Conservation (phyloP, 2,329 filamentous ascomycete genomes). For the Phyllosticta paracitricarpa region DNA sequence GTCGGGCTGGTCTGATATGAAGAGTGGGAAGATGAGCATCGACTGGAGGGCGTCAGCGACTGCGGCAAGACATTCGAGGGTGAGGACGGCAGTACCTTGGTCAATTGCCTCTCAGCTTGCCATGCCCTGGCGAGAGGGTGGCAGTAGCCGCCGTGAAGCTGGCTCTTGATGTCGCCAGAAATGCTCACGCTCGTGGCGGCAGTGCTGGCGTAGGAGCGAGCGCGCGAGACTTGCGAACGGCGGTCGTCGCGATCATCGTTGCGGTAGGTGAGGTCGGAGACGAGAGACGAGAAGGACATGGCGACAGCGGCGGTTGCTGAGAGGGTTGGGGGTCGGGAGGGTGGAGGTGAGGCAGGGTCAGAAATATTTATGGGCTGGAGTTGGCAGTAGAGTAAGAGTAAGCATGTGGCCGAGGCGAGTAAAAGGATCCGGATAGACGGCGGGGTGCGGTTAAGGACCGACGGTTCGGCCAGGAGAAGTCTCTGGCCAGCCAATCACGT, state of each 20-base stretch:
- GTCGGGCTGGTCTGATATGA: constrained; percentile 88
- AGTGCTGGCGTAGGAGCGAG: constrained; percentile 41
- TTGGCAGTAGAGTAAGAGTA: neutral
- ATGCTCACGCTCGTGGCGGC: constrained; percentile 44
- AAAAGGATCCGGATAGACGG: neutral
- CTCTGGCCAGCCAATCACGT: neutral
- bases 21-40: constrained; percentile 97
- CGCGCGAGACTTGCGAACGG: constrained; percentile 37
- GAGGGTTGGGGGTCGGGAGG: neutral
- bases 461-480: neutral
- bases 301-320: constrained; percentile 1
- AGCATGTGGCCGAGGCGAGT: neutral
- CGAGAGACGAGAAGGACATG: constrained; percentile 45
- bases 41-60: constrained; percentile 46
- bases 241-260: constrained; percentile 33
- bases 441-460: neutral
- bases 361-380: constrained; percentile 6
- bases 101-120: constrained; percentile 44
- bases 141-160: constrained; percentile 43
- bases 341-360: neutral
- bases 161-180: constrained; percentile 40
- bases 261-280: constrained; percentile 42
- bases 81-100: constrained; percentile 28
- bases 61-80: neutral
- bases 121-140: constrained; percentile 42